These are phyloP conservation scores for Achaetomium macrosporum DNA, from an alignment of 2,329 filamentous ascomycete genomes.

Conservation along the genomic window DNA sequence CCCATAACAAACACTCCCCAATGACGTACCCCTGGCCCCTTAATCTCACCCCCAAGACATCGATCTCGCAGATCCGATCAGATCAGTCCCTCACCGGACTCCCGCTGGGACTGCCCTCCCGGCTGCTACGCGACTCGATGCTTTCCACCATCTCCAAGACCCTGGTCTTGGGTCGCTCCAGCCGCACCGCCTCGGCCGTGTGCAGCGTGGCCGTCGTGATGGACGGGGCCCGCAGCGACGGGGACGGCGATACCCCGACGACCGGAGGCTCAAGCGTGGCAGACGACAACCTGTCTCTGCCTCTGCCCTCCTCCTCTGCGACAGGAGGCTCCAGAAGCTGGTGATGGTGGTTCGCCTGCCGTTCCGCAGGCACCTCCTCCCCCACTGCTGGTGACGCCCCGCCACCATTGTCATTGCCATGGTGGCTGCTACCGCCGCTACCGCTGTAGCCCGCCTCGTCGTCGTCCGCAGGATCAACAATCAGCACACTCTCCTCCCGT, in stretches of 20 bases:
- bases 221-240: constrained; percentile 28
- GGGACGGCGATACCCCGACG: constrained; percentile 12
- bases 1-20: neutral
- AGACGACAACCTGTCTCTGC: neutral
- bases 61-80: neutral
- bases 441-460: too few relatives aligned
- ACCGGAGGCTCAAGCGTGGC: neutral
- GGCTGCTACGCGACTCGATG: constrained; percentile 43
- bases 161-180: constrained; percentile 35
- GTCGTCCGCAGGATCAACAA: constrained; percentile 34
- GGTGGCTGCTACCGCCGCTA: too few relatives aligned
- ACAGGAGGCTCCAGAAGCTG: too few relatives aligned
- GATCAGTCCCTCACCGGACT: neutral
- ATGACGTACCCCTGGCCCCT: neutral
- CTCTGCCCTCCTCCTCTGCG: too few relatives aligned
- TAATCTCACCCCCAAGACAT: too few relatives aligned
- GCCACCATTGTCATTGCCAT: constrained; percentile 12
- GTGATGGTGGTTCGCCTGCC: too few relatives aligned
- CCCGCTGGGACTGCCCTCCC: constrained; percentile 20
- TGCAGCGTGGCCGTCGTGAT: constrained; percentile 30
- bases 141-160: constrained; percentile 53
- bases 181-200: constrained; percentile 42
- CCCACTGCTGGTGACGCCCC: neutral
- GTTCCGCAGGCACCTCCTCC: too few relatives aligned
- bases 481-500: constrained; percentile 35